Conservation (phyloP, 2,329 filamentous ascomycete genomes). For the Lecanoromycetidae sp. region DNA sequence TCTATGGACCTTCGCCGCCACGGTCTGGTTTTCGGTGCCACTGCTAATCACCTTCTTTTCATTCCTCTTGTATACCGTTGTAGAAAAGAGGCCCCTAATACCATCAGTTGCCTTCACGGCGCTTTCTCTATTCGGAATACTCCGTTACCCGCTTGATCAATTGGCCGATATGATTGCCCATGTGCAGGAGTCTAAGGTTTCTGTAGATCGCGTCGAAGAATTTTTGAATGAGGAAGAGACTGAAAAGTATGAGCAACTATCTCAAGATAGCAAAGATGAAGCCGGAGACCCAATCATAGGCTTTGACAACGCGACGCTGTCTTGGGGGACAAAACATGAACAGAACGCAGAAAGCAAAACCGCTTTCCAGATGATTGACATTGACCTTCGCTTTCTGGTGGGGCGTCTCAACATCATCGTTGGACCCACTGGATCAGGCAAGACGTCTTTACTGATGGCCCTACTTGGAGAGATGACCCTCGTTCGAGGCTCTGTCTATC, state of each 20-base stretch:
- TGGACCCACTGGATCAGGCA: conserved; percentile 86
- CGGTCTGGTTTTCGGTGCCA: conserved; percentile 91
- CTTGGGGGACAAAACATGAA: conserved; percentile 59
- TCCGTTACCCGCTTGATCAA: conserved; percentile 87
- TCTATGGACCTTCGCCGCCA: conserved; percentile 82
- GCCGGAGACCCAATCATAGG: conserved; percentile 65
- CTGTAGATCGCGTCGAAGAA: conserved; percentile 89
- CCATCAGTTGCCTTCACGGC: conserved; percentile 93
- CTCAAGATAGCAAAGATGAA: conserved; percentile 55
- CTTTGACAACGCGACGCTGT: conserved; percentile 71
- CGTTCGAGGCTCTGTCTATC: conserved; percentile 64
- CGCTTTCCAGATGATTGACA: conserved; percentile 69
- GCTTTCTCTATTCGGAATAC: conserved; percentile 85
- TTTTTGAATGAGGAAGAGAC: conserved; percentile 91
- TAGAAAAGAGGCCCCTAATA: conserved; percentile 79
- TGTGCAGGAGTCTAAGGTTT: conserved; percentile 94
- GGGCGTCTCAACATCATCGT: conserved; percentile 86
- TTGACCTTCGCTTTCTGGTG: conserved; percentile 71
- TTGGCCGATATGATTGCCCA: conserved; percentile 98
- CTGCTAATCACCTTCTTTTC: conserved; percentile 93
- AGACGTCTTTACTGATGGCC: conserved; percentile 92
- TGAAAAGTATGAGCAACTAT: conserved; percentile 81
- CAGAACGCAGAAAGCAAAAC: conserved; percentile 53
- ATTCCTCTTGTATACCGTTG: conserved; percentile 80
- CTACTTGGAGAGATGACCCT: conserved; percentile 92